phyloP scores from a whole-genome alignment of 495 filamentous ascomycete species.

The Lophiotrema nucula region DNA sequence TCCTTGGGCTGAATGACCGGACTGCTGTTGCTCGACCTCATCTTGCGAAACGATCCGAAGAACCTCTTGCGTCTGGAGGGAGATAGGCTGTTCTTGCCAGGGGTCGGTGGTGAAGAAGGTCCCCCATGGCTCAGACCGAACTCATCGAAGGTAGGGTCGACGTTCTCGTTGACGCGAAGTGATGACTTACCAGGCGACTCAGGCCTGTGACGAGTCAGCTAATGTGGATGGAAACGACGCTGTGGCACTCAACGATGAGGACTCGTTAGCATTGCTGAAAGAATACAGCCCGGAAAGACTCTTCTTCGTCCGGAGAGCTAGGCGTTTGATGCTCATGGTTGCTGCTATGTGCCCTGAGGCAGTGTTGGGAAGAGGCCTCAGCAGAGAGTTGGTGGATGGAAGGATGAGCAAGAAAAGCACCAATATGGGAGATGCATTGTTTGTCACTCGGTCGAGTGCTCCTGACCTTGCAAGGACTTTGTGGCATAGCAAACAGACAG shows the following conservation, averaged over 20 bases:
- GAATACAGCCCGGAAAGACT: constrained; percentile 25
- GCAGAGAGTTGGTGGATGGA: background rate
- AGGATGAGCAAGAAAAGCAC: no score
- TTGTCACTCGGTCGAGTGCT: no score
- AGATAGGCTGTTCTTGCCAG: constrained; percentile 6
- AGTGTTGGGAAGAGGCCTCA: background rate
- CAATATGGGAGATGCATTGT: no score
- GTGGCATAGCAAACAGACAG: no score
- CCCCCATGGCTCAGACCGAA: no score
- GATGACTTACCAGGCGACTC: background rate
- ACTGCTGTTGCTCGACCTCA: background rate
- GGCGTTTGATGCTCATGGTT: constrained; percentile 21
- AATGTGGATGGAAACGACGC: no score
- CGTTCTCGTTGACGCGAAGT: background rate
- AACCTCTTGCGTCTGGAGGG: constrained; percentile 13
- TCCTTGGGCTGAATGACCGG: background rate
- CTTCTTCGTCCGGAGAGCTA: constrained; percentile 24
- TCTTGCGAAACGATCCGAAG: constrained; percentile 10
- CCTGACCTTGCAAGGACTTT: no score
- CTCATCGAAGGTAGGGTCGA: background rate
- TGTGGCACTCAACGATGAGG: background rate
- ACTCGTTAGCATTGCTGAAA: background rate
- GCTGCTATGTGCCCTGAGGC: background rate
- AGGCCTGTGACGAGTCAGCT: background rate
- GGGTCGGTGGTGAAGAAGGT: background rate